Conservation (phyloP, 176 grass and related monocot genomes). For the Musa acuminata region DNA sequence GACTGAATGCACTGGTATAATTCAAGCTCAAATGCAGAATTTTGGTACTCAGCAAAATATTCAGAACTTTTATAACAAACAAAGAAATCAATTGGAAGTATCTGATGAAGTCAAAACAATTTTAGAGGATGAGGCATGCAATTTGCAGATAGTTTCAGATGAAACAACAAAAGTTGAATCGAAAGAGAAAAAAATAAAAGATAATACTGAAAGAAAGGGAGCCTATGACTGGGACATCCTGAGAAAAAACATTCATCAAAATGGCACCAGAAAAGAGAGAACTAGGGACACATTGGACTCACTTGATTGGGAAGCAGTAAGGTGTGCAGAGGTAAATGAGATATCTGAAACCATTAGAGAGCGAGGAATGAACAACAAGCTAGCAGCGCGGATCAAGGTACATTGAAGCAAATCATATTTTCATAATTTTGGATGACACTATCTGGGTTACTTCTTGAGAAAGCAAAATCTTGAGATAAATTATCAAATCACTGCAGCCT, state of each 20-base stretch:
- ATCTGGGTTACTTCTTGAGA: too few relatives aligned
- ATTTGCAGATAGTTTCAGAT: constrained; percentile 24
- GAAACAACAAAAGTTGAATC: constrained; percentile 22
- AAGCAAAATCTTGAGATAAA: neutral
- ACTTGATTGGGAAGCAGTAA: constrained; percentile 80
- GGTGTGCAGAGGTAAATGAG: constrained; percentile 45
- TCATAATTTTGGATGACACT: neutral
- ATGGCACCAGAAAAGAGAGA: constrained; percentile 41
- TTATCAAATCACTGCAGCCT: neutral
- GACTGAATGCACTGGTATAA: constrained; percentile 8
- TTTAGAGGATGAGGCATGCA: constrained; percentile 28
- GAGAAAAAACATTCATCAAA: constrained; percentile 24
- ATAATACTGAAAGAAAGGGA: constrained; percentile 30
- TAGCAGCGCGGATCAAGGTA: constrained; percentile 81
- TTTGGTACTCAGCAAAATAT: constrained; percentile 15
- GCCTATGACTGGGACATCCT: constrained; percentile 74
- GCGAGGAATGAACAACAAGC: constrained; percentile 86
- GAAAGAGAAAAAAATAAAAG: constrained; percentile 37
- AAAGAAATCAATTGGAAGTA: constrained; percentile 14
- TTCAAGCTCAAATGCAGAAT: constrained; percentile 20
- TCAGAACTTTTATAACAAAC: constrained; percentile 24
- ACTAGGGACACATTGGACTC: constrained; percentile 48
- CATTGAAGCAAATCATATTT: neutral
- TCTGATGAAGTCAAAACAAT: constrained; percentile 20
- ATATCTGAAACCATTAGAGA: constrained; percentile 68